These are phyloP conservation scores for Cyberlindnera xylosilytica DNA, from an alignment of 805 yeast species.

Conservation along the genomic window DNA sequence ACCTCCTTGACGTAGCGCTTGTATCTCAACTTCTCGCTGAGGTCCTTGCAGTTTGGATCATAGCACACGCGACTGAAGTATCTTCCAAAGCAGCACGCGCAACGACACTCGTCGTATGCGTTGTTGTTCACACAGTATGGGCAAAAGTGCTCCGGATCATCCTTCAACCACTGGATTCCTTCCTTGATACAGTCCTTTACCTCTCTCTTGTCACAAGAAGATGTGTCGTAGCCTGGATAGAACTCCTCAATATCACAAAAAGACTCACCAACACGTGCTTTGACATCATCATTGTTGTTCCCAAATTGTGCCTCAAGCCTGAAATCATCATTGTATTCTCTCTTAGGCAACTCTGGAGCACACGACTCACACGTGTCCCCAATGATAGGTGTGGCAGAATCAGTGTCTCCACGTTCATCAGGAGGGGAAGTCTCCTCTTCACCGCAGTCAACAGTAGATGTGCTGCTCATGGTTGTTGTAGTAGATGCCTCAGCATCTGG, in stretches of 20 bases:
- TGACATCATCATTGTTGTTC: conserved; percentile 27
- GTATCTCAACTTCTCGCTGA: conserved; percentile 25
- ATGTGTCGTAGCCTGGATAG: conserved; percentile 22
- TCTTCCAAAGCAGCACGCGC: conserved; percentile 28
- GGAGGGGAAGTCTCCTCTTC: neutral
- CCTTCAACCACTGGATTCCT: conserved; percentile 18
- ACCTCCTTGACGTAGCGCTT: conserved; percentile 26
- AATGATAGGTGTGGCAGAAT: neutral
- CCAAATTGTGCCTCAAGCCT: conserved; percentile 9
- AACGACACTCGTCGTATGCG: conserved; percentile 28
- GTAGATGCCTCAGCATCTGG: conserved; percentile 3
- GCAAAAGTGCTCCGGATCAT: conserved; percentile 25
- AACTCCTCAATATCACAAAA: conserved; percentile 21
- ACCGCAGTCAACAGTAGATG: neutral
- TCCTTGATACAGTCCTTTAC: conserved; percentile 25
- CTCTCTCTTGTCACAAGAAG: conserved; percentile 20
- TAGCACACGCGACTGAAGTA: conserved; percentile 27
- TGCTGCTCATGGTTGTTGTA: neutral
- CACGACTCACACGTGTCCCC: neutral
- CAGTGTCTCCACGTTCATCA: neutral
- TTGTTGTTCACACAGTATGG: conserved; percentile 28
- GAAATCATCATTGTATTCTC: neutral
- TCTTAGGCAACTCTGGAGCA: neutral
- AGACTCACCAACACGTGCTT: conserved; percentile 18
- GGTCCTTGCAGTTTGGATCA: conserved; percentile 23